Base-by-base conservation (phyloP, 148 eudicot genomes). In the Fagopyrum esculentum region DNA sequence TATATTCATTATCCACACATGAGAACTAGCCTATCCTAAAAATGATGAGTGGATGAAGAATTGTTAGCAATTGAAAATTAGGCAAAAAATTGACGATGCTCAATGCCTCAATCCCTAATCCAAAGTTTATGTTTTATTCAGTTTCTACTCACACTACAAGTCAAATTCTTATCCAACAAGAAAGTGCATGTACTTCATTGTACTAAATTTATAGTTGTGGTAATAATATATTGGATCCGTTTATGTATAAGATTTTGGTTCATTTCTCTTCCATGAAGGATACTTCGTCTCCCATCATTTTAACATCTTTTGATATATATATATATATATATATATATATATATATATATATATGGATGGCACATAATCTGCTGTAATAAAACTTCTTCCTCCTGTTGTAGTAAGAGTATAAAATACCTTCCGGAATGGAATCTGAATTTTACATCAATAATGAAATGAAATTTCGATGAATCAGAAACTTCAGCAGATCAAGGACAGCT, bases 401-500 rank as follows among this genome's bases (percentile, higher is more conserved):
- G n/a, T 52, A 52, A 52, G 57, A 52, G 57, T 6, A 52, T 16
- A 52, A 52, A 13, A 52, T 15, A 52, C n/a, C 6, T 52, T 52
- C 5, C 15, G 17, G 5, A 52, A 52, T 15, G 17, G 9, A 52
- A 13, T 12, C 17, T 13, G 57, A 13, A 12, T 13, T 52, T 52
- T 52, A 12, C 11, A 12, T 8, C n/a, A 15, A 52, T 15, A 52
- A 15, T 10, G 17, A 52, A 52, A 57, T 10, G 29, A 57, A 57
- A 57, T 17, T 57, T 10, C 7, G 63, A 19, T 57, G 63, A 19
- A 57, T 57, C 26, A 57, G 30, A 19, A 19, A 57, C 63, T 17
- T 57, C 63, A 57, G 63, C 63, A 57, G 63, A 57, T 57, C 63
- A 57, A 57, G 63, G 29, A 6, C 63, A 57, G 63, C 26, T 57